Conservation (phyloP, 192 early-diverging fungal genomes). For the Backusella australiensis region DNA sequence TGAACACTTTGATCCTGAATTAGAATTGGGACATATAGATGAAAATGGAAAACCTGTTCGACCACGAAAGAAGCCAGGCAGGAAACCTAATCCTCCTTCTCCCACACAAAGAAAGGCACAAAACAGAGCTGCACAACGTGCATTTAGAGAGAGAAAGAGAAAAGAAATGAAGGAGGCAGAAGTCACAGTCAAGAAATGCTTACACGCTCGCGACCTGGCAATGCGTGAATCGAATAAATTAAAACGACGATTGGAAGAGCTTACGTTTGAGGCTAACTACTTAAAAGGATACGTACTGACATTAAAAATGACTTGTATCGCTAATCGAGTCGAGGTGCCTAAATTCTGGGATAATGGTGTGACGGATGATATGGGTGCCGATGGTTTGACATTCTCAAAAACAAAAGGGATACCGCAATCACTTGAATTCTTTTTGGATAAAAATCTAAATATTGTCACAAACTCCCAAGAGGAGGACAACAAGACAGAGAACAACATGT, state of each 20-base stretch:
- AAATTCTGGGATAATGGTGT: slow-evolving; percentile 25
- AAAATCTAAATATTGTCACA: neutral
- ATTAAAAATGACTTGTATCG: slow-evolving; percentile 28
- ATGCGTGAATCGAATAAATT: slow-evolving; percentile 35
- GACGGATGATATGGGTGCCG: slow-evolving; percentile 5
- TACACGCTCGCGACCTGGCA: slow-evolving; percentile 54
- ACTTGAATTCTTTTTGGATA: slow-evolving; percentile 13
- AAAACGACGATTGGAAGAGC: slow-evolving; percentile 35
- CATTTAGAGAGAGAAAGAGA: slow-evolving; percentile 85
- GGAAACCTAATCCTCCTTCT: slow-evolving; percentile 59
- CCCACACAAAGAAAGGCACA: slow-evolving; percentile 66
- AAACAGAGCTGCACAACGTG: slow-evolving; percentile 86
- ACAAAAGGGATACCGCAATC: slow-evolving; percentile 5
- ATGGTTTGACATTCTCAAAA: slow-evolving; percentile 12
- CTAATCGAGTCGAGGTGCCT: slow-evolving; percentile 28
- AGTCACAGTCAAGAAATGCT: slow-evolving; percentile 62
- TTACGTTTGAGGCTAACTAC: slow-evolving; percentile 45
- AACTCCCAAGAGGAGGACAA: neutral
- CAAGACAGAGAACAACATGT: neutral
- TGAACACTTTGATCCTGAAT: slow-evolving; percentile 31
- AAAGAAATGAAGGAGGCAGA: slow-evolving; percentile 74
- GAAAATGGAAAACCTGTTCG: slow-evolving; percentile 35
- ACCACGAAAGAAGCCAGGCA: slow-evolving; percentile 54
- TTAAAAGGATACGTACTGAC: slow-evolving; percentile 43
- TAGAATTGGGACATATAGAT: slow-evolving; percentile 14